Percentiles rank a stretch among this genome's conserved stretches.
These are phyloP conservation scores for Tephrocybe sp. DNA, from an alignment of 768 basidiomycete genomes.

Conservation along the genomic window DNA sequence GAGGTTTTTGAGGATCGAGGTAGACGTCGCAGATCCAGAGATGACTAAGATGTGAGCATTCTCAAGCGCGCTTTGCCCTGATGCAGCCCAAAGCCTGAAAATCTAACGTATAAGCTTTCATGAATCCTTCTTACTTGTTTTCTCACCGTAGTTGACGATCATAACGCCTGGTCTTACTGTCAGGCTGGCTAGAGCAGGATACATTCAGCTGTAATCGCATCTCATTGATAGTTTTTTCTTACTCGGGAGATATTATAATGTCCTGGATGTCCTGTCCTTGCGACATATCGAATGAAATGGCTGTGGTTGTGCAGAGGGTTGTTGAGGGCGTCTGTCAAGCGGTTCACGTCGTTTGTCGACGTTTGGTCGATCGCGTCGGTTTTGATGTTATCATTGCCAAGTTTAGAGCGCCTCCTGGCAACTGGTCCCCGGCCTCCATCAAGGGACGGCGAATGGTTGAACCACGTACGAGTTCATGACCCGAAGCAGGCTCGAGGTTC, in stretches of 20 bases:
- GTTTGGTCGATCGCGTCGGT: background rate
- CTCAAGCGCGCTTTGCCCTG: slow-evolving; percentile 89
- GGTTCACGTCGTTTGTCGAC: background rate
- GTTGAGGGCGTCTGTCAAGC: background rate
- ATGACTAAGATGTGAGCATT: slow-evolving; percentile 78
- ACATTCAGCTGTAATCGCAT: background rate
- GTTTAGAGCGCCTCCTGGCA: too few relatives aligned
- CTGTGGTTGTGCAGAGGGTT: background rate
- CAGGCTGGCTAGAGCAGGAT: slow-evolving; percentile 54
- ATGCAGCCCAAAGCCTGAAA: slow-evolving; percentile 84
- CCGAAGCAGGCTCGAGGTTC: too few relatives aligned
- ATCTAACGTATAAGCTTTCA: background rate
- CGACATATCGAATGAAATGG: background rate
- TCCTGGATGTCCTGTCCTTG: background rate
- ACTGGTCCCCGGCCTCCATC: too few relatives aligned
- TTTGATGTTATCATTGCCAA: too few relatives aligned
- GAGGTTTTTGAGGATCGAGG: slow-evolving; percentile 92
- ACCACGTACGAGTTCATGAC: too few relatives aligned
- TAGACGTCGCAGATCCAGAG: slow-evolving; percentile 78
- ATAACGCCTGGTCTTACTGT: slow-evolving; percentile 86
- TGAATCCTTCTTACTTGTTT: background rate
- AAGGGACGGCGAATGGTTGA: too few relatives aligned
- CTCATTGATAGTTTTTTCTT: background rate
- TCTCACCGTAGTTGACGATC: slow-evolving; percentile 90
- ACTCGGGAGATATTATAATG: background rate